Evolutionary conservation across 2,329 filamentous ascomycete species (phyloP).

Genomic region (Colletotrichum gloeosporioides): DNA sequence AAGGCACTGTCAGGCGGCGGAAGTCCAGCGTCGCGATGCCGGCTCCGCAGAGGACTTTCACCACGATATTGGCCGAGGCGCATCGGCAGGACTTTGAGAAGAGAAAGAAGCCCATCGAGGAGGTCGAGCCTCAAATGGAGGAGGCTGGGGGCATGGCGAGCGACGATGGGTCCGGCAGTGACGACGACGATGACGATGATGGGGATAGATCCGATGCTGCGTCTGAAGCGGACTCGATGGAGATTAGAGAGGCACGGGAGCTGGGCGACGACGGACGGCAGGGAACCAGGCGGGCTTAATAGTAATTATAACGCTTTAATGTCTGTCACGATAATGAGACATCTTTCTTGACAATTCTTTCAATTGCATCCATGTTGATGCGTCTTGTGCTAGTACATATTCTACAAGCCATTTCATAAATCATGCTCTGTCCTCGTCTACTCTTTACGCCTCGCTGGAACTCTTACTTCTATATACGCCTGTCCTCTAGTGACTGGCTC

Average conservation of each 20-base stretch:
- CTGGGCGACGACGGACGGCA: slow-evolving; percentile 1
- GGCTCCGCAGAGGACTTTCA: slow-evolving; percentile 42
- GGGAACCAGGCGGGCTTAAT: neutral
- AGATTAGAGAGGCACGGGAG: slow-evolving; percentile 31
- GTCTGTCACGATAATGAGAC: neutral
- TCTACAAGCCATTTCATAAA: slow-evolving; percentile 9
- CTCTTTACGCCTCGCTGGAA: neutral
- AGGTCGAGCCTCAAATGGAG: slow-evolving; percentile 24
- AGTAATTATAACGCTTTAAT: neutral
- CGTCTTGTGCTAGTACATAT: slow-evolving; percentile 3
- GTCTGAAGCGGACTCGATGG: slow-evolving; percentile 26
- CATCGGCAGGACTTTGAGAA: slow-evolving; percentile 94
- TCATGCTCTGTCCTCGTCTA: neutral
- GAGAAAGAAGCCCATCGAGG: slow-evolving; percentile 53
- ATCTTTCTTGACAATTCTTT: neutral
- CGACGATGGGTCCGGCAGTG: slow-evolving; percentile 27
- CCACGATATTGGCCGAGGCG: slow-evolving; percentile 77
- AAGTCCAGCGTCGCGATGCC: slow-evolving; percentile 23
- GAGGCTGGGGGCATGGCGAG: slow-evolving; percentile 27
- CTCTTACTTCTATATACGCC: neutral
- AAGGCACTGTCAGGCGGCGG: slow-evolving; percentile 28
- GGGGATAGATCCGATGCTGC: slow-evolving; percentile 25
- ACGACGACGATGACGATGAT: slow-evolving; percentile 39
- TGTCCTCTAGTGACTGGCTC: neutral
- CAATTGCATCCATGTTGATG: neutral